Evolutionary conservation across 768 basidiomycete genomes (phyloP).

Genomic region (Russula brevipes): DNA sequence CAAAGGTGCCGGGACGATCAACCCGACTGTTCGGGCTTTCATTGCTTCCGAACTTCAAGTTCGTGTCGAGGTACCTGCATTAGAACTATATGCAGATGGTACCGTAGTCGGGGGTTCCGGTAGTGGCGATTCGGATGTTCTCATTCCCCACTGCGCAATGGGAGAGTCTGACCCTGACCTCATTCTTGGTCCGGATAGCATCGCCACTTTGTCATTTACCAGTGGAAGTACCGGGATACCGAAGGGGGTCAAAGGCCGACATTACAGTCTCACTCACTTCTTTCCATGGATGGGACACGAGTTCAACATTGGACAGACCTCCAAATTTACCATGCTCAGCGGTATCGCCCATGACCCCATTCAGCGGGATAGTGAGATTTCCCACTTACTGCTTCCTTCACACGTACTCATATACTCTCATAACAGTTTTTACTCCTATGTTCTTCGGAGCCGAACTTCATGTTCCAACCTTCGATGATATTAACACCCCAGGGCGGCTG

Average conservation of each 20-base stretch:
- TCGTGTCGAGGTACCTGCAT: conserved; percentile 84
- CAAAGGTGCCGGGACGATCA: conserved; percentile 81
- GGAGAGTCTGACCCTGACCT: conserved; percentile 74
- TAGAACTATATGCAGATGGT: conserved; percentile 66
- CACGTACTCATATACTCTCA: conserved; percentile 7
- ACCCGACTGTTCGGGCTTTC: conserved; percentile 78
- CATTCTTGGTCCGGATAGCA: conserved; percentile 86
- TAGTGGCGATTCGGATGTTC: conserved; percentile 49
- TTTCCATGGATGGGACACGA: conserved; percentile 98
- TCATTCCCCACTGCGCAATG: conserved; percentile 48
- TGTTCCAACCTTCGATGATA: conserved; percentile 94
- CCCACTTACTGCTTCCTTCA: not conserved
- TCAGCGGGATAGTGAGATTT: conserved; percentile 88
- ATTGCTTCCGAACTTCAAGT: conserved; percentile 73
- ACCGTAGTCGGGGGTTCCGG: conserved; percentile 58
- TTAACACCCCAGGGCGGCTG: conserved; percentile 91
- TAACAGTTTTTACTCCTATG: conserved; percentile 90
- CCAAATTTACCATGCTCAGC: conserved; percentile 96
- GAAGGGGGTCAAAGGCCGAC: conserved; percentile 93
- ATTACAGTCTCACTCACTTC: conserved; percentile 96
- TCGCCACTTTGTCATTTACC: conserved; percentile 94
- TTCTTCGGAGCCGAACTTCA: conserved; percentile 96
- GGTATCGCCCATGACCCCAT: conserved; percentile 99
- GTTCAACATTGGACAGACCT: conserved; percentile 67
- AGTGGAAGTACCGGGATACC: conserved; percentile 97